phyloP scores from a whole-genome alignment of 768 basidiomycete species.

The Paxillus ammoniavirescens region DNA sequence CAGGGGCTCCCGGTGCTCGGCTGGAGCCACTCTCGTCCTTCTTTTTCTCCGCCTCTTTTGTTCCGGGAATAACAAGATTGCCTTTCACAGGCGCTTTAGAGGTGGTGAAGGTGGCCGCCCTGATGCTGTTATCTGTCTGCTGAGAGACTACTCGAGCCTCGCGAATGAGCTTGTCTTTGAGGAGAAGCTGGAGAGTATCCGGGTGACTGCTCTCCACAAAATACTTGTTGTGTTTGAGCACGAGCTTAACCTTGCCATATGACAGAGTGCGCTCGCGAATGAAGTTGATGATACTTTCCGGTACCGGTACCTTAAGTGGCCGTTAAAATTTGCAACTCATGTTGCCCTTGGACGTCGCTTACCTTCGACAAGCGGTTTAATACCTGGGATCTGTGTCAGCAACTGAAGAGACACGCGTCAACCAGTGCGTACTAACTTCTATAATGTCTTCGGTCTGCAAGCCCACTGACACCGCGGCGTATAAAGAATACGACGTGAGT shows the following conservation, averaged over 20 bases:
- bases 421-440: slow-evolving; percentile 60
- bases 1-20: slow-evolving; percentile 27
- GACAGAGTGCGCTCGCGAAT: slow-evolving; percentile 93
- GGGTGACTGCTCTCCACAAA: slow-evolving; percentile 96
- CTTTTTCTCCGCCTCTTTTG: slow-evolving; percentile 69
- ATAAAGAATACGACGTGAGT: slow-evolving; percentile 95
- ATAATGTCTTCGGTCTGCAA: slow-evolving; percentile 98
- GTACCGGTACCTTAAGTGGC: slow-evolving; percentile 76
- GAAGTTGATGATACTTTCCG: slow-evolving; percentile 78
- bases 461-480: slow-evolving; percentile 98
- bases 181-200: slow-evolving; percentile 82
- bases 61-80: slow-evolving; percentile 85
- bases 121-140: slow-evolving; percentile 72
- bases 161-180: slow-evolving; percentile 84
- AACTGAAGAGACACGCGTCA: slow-evolving; percentile 28
- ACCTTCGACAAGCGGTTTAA: slow-evolving; percentile 80
- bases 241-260: slow-evolving; percentile 98
- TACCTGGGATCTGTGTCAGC: slow-evolving; percentile 48
- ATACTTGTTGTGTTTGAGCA: slow-evolving; percentile 97
- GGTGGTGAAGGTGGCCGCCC: slow-evolving; percentile 72
- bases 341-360: slow-evolving; percentile 2
- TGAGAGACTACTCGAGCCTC: slow-evolving; percentile 77
- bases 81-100: slow-evolving; percentile 82
- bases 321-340: slow-evolving; percentile 5
- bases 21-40: slow-evolving; percentile 52